phyloP scores from a whole-genome alignment of 2,329 filamentous ascomycete genomes.

The Talaromyces islandicus region DNA sequence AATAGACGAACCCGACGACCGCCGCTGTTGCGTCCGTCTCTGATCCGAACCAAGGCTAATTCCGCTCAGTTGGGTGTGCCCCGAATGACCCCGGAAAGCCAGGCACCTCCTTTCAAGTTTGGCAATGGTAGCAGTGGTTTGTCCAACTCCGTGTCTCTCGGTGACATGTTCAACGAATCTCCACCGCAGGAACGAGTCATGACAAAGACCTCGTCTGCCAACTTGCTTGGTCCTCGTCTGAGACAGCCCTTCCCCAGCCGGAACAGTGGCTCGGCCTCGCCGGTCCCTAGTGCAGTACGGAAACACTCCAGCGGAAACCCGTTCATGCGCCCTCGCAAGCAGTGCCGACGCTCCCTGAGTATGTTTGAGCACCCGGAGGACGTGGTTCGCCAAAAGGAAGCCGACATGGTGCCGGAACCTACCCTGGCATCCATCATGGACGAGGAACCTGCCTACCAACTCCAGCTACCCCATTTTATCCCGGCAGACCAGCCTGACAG shows the following conservation, averaged over 20 bases:
- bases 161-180: conserved; percentile 72
- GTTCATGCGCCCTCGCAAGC: conserved; percentile 71
- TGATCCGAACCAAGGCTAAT: conserved; percentile 68
- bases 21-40: conserved; percentile 64
- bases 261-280: conserved; percentile 69
- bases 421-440: conserved; percentile 73
- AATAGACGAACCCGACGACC: conserved; percentile 57
- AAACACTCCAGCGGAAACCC: conserved; percentile 59
- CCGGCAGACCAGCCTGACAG: conserved; percentile 74
- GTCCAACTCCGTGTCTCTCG: conserved; percentile 60
- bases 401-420: conserved; percentile 49
- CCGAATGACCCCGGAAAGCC: conserved; percentile 57
- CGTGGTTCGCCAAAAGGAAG: conserved; percentile 72
- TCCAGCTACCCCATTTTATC: conserved; percentile 76
- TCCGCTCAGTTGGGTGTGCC: conserved; percentile 61
- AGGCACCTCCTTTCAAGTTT: conserved; percentile 71
- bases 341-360: conserved; percentile 86
- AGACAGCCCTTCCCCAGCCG: conserved; percentile 60
- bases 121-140: conserved; percentile 51
- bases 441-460: conserved; percentile 68
- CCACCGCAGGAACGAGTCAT: conserved; percentile 64
- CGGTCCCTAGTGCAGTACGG: conserved; percentile 55
- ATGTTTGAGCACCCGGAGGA: conserved; percentile 96
- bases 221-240: conserved; percentile 54
- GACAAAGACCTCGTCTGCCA: conserved; percentile 52